phyloP scores from a whole-genome alignment of 129 eudicot genomes.

The carrot (Daucus carota) region DNA sequence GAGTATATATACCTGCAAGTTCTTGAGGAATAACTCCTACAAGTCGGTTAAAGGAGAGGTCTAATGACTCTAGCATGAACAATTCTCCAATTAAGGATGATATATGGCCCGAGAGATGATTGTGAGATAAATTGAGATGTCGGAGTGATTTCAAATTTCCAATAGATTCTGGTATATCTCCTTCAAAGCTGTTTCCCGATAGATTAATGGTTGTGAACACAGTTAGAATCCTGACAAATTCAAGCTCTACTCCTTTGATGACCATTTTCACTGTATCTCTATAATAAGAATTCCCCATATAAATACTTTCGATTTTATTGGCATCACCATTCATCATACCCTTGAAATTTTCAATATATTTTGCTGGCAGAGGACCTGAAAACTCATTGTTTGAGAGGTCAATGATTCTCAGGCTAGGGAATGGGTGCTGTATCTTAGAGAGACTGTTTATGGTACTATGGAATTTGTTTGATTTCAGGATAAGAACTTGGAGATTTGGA shows the following conservation, averaged over 20 bases:
- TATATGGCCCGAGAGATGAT: slow-evolving; percentile 5
- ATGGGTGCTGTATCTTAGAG: neutral
- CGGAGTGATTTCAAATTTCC: slow-evolving; percentile 9
- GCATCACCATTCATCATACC: too few relatives aligned
- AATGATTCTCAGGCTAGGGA: slow-evolving; percentile 26
- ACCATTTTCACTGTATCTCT: neutral
- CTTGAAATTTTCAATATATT: too few relatives aligned
- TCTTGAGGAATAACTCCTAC: slow-evolving; percentile 6
- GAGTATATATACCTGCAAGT: neutral
- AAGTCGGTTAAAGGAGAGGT: neutral
- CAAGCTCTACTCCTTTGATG: slow-evolving; percentile 2
- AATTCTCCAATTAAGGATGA: neutral
- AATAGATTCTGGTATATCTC: slow-evolving; percentile 1
- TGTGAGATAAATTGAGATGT: slow-evolving; percentile 11
- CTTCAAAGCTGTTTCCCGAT: neutral
- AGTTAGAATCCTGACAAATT: neutral
- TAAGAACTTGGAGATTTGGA: slow-evolving; percentile 31
- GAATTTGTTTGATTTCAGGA: slow-evolving; percentile 28
- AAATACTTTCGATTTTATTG: too few relatives aligned
- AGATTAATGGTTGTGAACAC: neutral
- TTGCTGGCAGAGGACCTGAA: too few relatives aligned
- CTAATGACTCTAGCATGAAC: neutral
- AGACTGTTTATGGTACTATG: slow-evolving; percentile 15
- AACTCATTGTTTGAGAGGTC: slow-evolving; percentile 30
- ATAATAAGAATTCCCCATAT: too few relatives aligned